A percentile compares a stretch with the other conserved stretches of the same genome.
These are phyloP conservation scores for Amesomyces nigricolor DNA, from an alignment of 2,329 filamentous ascomycete genomes.

Conservation along the genomic window DNA sequence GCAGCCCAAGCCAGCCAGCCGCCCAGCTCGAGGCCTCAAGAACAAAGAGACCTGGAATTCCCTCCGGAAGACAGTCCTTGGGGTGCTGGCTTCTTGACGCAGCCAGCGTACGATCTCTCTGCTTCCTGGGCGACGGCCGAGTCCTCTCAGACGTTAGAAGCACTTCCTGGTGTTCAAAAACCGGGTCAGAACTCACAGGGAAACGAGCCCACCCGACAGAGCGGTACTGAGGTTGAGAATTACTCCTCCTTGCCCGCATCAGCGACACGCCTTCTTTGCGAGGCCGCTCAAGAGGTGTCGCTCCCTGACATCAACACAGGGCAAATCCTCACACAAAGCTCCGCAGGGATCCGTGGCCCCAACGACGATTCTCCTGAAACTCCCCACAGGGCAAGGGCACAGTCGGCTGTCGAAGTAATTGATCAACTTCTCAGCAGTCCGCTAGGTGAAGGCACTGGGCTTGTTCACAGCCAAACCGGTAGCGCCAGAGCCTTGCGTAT, in stretches of 20 bases:
- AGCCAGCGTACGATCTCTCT: slow-evolving; percentile 12
- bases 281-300: slow-evolving; percentile 17
- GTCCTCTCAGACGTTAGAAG: not conserved
- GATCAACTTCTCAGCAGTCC: slow-evolving; percentile 2
- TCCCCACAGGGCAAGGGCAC: slow-evolving; percentile 3
- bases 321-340: slow-evolving; percentile 14
- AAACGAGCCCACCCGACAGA: not conserved
- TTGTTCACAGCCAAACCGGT: not conserved
- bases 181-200: not conserved
- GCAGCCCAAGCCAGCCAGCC: not conserved
- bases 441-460: not conserved
- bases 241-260: not conserved
- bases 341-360: not conserved
- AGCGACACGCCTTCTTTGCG: slow-evolving; percentile 1
- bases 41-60: not conserved
- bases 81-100: slow-evolving; percentile 16
- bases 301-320: slow-evolving; percentile 3
- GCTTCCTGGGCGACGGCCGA: not conserved
- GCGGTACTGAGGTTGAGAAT: not conserved
- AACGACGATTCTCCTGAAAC: slow-evolving; percentile 14
- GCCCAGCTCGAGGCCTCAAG: not conserved
- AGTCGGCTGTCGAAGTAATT: not conserved
- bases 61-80: not conserved
- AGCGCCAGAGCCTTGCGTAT: not conserved
- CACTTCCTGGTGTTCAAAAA: not conserved